phyloP scores from a whole-genome alignment of 2,329 filamentous ascomycete species.

The Orbilia brochopaga region DNA sequence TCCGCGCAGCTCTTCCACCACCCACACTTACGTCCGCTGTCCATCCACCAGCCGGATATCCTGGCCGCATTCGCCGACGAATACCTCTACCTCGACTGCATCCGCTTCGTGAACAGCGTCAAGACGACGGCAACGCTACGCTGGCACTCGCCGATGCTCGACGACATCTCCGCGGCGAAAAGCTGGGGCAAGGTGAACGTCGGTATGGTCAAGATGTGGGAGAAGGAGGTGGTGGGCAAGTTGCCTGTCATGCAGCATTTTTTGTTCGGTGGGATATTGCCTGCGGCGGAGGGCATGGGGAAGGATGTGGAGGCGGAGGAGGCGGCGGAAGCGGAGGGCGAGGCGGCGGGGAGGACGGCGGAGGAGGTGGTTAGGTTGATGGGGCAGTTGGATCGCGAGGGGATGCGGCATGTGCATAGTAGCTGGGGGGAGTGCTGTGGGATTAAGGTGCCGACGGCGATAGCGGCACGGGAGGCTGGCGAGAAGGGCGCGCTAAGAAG shows the following conservation, averaged over 20 bases:
- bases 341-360: constrained; percentile 55
- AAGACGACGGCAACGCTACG: constrained; percentile 93
- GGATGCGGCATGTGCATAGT: constrained; percentile 73
- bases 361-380: constrained; percentile 65
- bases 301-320: constrained; percentile 65
- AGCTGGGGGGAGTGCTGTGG: constrained; percentile 97
- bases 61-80: constrained; percentile 84
- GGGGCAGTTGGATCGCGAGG: constrained; percentile 68
- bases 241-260: constrained; percentile 99
- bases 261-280: constrained; percentile 83
- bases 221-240: constrained; percentile 89
- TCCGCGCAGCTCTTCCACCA: constrained; percentile 88
- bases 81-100: constrained; percentile 90
- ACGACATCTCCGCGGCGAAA: constrained; percentile 91
- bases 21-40: constrained; percentile 75
- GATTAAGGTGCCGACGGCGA: constrained; percentile 92
- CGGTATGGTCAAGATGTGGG: constrained; percentile 97
- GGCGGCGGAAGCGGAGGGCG: constrained; percentile 56
- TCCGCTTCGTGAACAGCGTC: constrained; percentile 91
- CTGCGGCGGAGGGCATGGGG: constrained; percentile 82
- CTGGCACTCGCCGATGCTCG: constrained; percentile 98
- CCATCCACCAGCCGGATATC: constrained; percentile 84
- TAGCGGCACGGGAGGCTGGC: constrained; percentile 88
- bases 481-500: constrained; percentile 70
- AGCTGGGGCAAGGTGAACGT: constrained; percentile 90